Evolutionary conservation across 2,329 filamentous ascomycete species (phyloP).

Genomic region (Sporothrix variecibatus): DNA sequence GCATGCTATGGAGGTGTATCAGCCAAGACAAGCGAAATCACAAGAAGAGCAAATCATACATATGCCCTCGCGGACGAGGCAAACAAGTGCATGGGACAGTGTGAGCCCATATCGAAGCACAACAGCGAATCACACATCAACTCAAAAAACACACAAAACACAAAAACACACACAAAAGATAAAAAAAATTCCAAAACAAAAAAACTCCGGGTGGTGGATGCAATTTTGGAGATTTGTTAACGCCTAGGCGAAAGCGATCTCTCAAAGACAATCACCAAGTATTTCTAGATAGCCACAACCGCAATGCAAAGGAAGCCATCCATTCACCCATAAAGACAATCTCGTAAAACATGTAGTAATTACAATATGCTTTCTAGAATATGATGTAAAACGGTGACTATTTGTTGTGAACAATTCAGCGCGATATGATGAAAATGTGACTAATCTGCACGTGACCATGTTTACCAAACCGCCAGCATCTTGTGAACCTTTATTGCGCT

Average conservation of each 20-base stretch:
- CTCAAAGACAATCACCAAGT: background rate
- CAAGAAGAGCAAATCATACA: background rate
- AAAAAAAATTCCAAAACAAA: background rate
- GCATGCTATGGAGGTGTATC: background rate
- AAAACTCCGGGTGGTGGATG: conserved; percentile 5
- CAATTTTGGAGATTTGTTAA: background rate
- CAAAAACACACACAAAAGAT: conserved; percentile 23
- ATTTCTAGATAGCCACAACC: conserved; percentile 1
- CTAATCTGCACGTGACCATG: background rate
- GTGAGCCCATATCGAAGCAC: background rate
- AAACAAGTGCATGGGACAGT: background rate
- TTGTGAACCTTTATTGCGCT: background rate
- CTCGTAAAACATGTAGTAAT: background rate
- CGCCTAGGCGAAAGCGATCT: background rate
- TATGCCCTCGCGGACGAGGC: background rate
- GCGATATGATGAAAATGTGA: background rate
- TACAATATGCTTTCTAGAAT: background rate
- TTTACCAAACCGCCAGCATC: background rate
- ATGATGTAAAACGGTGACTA: background rate
- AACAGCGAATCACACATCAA: background rate
- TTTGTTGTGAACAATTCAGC: background rate
- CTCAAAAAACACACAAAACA: conserved; percentile 23
- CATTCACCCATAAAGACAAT: background rate
- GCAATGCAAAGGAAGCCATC: background rate
- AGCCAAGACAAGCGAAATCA: background rate